Base-by-base conservation (phyloP, 2,329 filamentous ascomycete genomes). In the Nemania sp. region DNA sequence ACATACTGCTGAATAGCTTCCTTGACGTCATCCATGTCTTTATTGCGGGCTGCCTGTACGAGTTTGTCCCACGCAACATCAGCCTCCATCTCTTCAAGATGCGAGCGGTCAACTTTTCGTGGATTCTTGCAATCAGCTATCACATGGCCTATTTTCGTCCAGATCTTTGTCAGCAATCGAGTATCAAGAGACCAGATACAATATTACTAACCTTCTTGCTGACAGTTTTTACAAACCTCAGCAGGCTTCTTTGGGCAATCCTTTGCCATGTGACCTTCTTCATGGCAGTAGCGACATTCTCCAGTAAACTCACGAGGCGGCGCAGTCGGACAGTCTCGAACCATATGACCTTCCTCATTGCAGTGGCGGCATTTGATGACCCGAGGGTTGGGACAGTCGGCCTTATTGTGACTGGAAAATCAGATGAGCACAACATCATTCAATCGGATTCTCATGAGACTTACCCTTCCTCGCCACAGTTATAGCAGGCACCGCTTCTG, bases 21-120 rank as follows among this genome's bases (percentile, higher is more conserved):
- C 68, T 87, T 88, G 67, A 82, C 77, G 45, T 86, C 81, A 26
- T 87, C 83, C 5, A 86, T 67, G 51, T 90, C 86, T 20, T 73
- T 74, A 26, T 81, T 79, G 1, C 64, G 59, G 42, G 76, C 78
- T 1, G 82, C 86, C 22, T 70, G 64, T 52, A 74, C 70, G 49
- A 90, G 74, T 54, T 80, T 74, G 1, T 70, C 66, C 81, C 86
- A 87, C 3, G 86, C 84, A 15, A 73, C 71, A 6, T 88, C 84
- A 0, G 76, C 73, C 12, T 72, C 58, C 26, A 82, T 68, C 34
- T 78, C 74, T 5, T 77, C 74, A 48, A 86, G 59, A 30, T 77
- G 59, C 20, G 73, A 73, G 26, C 81, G 78, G 54, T 84, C 80
- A 56, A 88, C 72, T 61, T 80, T 79, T 62, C 84, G 80, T 37